Conservation (phyloP, 805 yeast species). For the Debaryomyces castellii region DNA sequence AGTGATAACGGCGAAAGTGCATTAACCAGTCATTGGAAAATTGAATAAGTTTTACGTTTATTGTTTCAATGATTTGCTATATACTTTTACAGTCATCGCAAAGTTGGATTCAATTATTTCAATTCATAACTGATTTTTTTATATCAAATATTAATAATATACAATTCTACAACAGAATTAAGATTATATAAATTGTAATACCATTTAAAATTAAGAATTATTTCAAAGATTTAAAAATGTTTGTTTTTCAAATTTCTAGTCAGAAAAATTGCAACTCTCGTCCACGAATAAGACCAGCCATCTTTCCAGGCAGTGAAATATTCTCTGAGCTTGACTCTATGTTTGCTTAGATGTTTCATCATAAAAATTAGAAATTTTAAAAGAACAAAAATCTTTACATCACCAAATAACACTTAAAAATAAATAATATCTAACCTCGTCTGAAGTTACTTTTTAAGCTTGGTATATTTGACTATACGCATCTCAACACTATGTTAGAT, state of each 20-base stretch:
- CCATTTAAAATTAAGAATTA: not conserved
- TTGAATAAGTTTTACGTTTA: conserved; percentile 24
- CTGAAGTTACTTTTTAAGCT: conserved; percentile 31
- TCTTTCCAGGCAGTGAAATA: conserved; percentile 47
- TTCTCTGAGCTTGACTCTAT: conserved; percentile 91
- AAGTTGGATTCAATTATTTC: not conserved
- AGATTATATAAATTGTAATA: not conserved
- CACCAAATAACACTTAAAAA: conserved; percentile 10
- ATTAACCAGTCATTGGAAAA: conserved; percentile 45
- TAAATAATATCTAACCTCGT: conserved; percentile 23
- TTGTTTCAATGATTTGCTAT: not conserved
- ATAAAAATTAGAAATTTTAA: conserved; percentile 23
- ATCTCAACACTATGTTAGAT: conserved; percentile 22
- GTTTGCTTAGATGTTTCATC: conserved; percentile 79
- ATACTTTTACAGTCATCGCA: too few relatives aligned
- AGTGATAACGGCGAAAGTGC: conserved; percentile 30
- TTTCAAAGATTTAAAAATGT: not conserved
- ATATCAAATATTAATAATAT: too few relatives aligned
- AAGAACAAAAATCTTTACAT: not conserved
- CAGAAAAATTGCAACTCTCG: conserved; percentile 66
- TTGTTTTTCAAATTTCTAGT: conserved; percentile 5
- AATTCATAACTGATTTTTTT: not conserved
- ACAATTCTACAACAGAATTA: too few relatives aligned
- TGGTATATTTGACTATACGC: conserved; percentile 71
- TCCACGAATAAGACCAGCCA: conserved; percentile 49